Base-by-base conservation (phyloP, 1,139 yeast species). In the Suhomyces panamericanus region DNA sequence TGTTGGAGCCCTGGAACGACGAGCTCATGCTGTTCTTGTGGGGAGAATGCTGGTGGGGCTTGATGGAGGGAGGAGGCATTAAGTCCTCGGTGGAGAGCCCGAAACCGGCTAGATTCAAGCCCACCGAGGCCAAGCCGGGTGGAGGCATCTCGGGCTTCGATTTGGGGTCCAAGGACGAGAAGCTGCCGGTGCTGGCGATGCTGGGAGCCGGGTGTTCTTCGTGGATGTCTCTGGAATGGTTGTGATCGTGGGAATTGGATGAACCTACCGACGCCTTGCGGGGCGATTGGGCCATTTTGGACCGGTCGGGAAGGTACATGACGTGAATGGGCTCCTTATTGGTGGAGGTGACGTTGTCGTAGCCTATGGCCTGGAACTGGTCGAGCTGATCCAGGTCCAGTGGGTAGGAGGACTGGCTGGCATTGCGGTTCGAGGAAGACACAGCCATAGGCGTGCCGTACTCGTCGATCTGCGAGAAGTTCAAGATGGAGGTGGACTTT, bases 321-420 rank as follows among this genome's bases (percentile, higher is more conserved):
- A 67, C 70, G 42, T 59, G 64, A 14, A 63, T 60, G 6, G 73
- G 73, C 43, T 66, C 69, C 29, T 54, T 57, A 11, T 58, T 47
- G 32, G 53, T 52, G 9, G 57, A 29, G 10, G 61, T 48, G 33
- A 64, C 60, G 16, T 59, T 43, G 12, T 64, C 66, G 48, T 70
- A 70, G 32, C 71, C 66, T 31, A 70, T 62, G 15, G 75, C 73
- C 37, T 67, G 73, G 50, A 69, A 69, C 24, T 46, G 40, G 30
- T 49, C 58, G 24, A 34, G 35, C 13, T 38, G 38, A 36, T 38
- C 40, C 17, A 28, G 38, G n/a, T 41, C 39, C 28, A 35, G 28
- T 6, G 39, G 39, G 22, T 14, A 35, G 13, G 45, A 39, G 6
- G 42, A n/a, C 32, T 20, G 42, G 27, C 44, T 22, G 22, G 5